Evolutionary conservation across 2,329 filamentous ascomycete genomes (phyloP).

Genomic region (Botrytis aclada): DNA sequence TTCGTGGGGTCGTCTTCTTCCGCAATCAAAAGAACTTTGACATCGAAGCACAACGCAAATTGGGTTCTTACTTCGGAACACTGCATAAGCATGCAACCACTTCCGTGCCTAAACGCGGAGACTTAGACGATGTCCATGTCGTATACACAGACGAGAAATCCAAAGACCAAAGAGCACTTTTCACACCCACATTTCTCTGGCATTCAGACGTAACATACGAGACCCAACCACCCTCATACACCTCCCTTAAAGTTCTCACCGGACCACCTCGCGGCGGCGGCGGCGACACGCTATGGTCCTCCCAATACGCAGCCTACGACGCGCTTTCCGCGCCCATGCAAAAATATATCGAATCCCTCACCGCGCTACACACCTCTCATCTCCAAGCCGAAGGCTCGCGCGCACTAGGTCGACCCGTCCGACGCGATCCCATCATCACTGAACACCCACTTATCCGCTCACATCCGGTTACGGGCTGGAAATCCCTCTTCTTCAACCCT

Average conservation of each 20-base stretch:
- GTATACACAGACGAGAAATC: conserved; percentile 53
- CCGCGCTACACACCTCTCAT: conserved; percentile 53
- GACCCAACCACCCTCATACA: conserved; percentile 55
- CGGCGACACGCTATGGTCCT: conserved; percentile 56
- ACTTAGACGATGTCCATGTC: conserved; percentile 55
- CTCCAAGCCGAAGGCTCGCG: conserved; percentile 50
- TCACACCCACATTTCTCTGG: conserved; percentile 51
- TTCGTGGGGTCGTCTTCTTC: conserved; percentile 57
- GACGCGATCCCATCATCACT: conserved; percentile 52
- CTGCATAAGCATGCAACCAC: conserved; percentile 56
- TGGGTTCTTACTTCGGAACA: conserved; percentile 51
- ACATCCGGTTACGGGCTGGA: conserved; percentile 61
- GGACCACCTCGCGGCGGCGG: conserved; percentile 54
- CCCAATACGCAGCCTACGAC: conserved; percentile 57
- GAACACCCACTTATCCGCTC: conserved; percentile 57
- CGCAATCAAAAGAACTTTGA: conserved; percentile 52
- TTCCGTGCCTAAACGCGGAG: conserved; percentile 46
- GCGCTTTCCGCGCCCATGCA: conserved; percentile 54
- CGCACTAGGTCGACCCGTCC: conserved; percentile 40
- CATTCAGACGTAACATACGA: conserved; percentile 52
- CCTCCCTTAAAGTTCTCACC: conserved; percentile 51
- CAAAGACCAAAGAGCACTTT: conserved; percentile 51
- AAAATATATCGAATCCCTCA: conserved; percentile 55
- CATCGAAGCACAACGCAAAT: conserved; percentile 50
- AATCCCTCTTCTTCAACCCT: conserved; percentile 57